phyloP scores from a whole-genome alignment of 306 rosid species.

The Rubus parviflorus region DNA sequence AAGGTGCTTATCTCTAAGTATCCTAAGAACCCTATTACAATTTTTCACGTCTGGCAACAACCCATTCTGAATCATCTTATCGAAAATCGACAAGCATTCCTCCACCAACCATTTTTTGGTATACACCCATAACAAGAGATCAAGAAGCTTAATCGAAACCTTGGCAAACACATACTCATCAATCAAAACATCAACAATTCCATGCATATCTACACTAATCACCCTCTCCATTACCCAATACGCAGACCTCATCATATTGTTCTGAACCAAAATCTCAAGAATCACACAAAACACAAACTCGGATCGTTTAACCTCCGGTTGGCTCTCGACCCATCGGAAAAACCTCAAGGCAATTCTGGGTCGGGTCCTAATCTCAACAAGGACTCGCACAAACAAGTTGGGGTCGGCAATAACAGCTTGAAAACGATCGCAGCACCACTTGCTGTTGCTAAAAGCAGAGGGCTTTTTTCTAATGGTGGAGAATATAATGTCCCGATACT shows the following conservation, averaged over 20 bases:
- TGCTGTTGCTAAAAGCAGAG: slow-evolving; percentile 33
- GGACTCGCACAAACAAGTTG: slow-evolving; percentile 48
- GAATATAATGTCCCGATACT: slow-evolving; percentile 44
- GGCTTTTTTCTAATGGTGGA: slow-evolving; percentile 42
- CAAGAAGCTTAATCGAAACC: slow-evolving; percentile 52
- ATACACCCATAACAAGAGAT: slow-evolving; percentile 53
- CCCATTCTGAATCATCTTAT: slow-evolving; percentile 56
- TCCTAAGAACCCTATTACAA: slow-evolving; percentile 74
- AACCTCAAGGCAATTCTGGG: slow-evolving; percentile 63
- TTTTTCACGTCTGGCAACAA: slow-evolving; percentile 65
- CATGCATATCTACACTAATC: slow-evolving; percentile 33
- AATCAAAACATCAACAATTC: slow-evolving; percentile 41
- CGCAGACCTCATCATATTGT: slow-evolving; percentile 49
- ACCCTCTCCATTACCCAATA: slow-evolving; percentile 61
- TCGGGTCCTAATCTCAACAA: slow-evolving; percentile 37
- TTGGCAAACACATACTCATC: slow-evolving; percentile 26
- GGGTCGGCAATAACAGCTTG: slow-evolving; percentile 56
- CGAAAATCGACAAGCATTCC: slow-evolving; percentile 45
- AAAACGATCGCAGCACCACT: slow-evolving; percentile 36
- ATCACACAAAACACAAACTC: slow-evolving; percentile 46
- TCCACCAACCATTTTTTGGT: slow-evolving; percentile 51
- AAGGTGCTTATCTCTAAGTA: slow-evolving; percentile 49
- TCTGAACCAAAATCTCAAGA: slow-evolving; percentile 62
- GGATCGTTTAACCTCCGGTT: slow-evolving; percentile 43
- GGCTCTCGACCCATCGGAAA: slow-evolving; percentile 65